phyloP scores from a whole-genome alignment of 2,329 filamentous ascomycete genomes.

The Colletotrichum sp. region DNA sequence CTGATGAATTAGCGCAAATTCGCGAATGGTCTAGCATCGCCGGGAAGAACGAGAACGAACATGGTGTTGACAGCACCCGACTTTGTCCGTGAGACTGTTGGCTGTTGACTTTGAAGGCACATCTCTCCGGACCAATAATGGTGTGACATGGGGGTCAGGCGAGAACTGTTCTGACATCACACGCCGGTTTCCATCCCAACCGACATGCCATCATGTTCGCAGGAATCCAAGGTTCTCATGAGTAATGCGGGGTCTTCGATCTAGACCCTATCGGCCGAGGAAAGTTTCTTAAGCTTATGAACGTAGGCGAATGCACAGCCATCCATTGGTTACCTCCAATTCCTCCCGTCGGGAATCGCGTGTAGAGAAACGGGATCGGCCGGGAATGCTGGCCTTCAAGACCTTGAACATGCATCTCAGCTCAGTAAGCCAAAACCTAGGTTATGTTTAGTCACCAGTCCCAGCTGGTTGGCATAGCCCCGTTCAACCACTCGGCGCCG shows the following conservation, averaged over 20 bases:
- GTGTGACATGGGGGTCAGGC: not conserved
- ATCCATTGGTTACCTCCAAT: not conserved
- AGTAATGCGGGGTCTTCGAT: not conserved
- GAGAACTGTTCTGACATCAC: not conserved
- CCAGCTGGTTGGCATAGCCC: not conserved
- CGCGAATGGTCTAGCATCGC: not conserved
- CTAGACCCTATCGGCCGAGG: not conserved
- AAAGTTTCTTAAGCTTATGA: not conserved
- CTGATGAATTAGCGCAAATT: not conserved
- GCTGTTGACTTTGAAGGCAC: not conserved
- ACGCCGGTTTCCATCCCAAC: not conserved
- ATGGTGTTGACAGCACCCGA: not conserved
- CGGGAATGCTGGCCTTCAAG: not conserved
- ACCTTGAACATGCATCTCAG: not conserved
- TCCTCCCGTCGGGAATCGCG: not conserved
- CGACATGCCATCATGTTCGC: not conserved
- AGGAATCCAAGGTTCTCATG: not conserved
- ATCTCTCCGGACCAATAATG: not conserved
- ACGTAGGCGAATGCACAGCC: not conserved
- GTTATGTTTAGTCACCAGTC: not conserved
- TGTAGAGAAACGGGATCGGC: not conserved
- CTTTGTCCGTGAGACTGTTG: not conserved
- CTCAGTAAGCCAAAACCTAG: not conserved
- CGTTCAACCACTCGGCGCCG: not conserved
- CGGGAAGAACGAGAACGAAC: not conserved